Evolutionary conservation across 495 filamentous ascomycete species (phyloP), one percentile per base, ranked within the genome.

Genomic region (Corynascus novoguineensis): DNA sequence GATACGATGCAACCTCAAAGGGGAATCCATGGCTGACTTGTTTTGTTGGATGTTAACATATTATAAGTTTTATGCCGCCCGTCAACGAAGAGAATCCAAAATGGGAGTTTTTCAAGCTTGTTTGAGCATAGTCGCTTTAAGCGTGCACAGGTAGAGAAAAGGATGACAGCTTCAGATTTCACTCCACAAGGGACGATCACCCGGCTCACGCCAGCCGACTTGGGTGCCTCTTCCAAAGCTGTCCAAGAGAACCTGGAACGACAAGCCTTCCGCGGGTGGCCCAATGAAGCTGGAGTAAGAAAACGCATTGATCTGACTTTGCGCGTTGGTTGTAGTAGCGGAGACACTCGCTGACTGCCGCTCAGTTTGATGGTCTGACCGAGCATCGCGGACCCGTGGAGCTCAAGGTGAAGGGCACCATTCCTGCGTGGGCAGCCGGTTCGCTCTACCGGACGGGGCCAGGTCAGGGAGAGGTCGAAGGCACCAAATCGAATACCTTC

Each of bases 401-500:
- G 21, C 61, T 78, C 9, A 38, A 51, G 4, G 66, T 79, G 3
- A 59, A 55, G 15, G 77, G 76, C 14, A 64, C 53, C 4, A 79
- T 80, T 11, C 77, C 77, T 0, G 0, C 67, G 1, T 78, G 71
- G 70, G 73, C 72, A 29, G 70, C 69, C 25, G 89, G 89, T 5
- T 73, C 76, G 1, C 75, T 93, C 4, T 91, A 86, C 61, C 81
- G 89, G 4, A 92, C 85, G 3, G 88, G 88, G 0, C 86, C 86
- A 0, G 85, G 86, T 0, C 72, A 76, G 17, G 78, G 78, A 57
- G 79, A 78, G 55, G 64, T 87, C 8, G 69, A 83, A 41, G 76
- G 76, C 15, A 77, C 82, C 15, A 69, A 79, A 0, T 81, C 79
- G 29, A 77, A 76, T 1, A 80, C 77, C 0, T 81, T 81, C 60